Conservation (phyloP, 2,329 filamentous ascomycete species). For the Juglanconis oblonga region DNA sequence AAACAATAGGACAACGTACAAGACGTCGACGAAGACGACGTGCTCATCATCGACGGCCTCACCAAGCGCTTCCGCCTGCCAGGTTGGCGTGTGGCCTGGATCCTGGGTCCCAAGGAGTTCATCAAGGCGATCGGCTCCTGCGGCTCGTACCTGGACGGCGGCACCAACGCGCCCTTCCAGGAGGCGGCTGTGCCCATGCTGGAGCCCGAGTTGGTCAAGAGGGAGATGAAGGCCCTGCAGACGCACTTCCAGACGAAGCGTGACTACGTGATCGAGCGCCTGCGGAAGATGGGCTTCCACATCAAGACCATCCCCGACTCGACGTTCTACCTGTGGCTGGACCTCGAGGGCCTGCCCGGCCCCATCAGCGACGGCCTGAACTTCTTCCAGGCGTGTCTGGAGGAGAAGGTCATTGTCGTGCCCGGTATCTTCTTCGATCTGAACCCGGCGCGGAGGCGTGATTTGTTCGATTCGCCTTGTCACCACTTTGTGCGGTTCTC, state of each 20-base stretch:
- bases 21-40: slow-evolving; percentile 85
- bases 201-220: slow-evolving; percentile 74
- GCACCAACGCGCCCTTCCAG: slow-evolving; percentile 89
- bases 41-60: slow-evolving; percentile 90
- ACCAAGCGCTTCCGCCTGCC: slow-evolving; percentile 96
- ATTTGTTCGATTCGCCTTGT: slow-evolving; percentile 91
- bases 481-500: slow-evolving; percentile 87
- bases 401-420: slow-evolving; percentile 94
- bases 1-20: slow-evolving; percentile 69
- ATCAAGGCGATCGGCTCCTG: slow-evolving; percentile 90
- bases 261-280: slow-evolving; percentile 79
- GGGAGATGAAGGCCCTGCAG: slow-evolving; percentile 88
- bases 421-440: slow-evolving; percentile 98
- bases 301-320: slow-evolving; percentile 83
- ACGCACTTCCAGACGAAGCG: slow-evolving; percentile 87
- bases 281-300: slow-evolving; percentile 82
- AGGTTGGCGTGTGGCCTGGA: slow-evolving; percentile 96
- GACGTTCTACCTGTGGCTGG: slow-evolving; percentile 87
- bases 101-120: slow-evolving; percentile 93
- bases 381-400: slow-evolving; percentile 92
- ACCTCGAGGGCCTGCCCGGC: slow-evolving; percentile 67
- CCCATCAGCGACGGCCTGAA: slow-evolving; percentile 89
- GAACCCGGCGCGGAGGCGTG: slow-evolving; percentile 83
- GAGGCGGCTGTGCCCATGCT: slow-evolving; percentile 91
- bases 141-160: slow-evolving; percentile 90